Evolutionary conservation across 345 rosid genomes (phyloP).

Genomic region (Brassica nigra): DNA sequence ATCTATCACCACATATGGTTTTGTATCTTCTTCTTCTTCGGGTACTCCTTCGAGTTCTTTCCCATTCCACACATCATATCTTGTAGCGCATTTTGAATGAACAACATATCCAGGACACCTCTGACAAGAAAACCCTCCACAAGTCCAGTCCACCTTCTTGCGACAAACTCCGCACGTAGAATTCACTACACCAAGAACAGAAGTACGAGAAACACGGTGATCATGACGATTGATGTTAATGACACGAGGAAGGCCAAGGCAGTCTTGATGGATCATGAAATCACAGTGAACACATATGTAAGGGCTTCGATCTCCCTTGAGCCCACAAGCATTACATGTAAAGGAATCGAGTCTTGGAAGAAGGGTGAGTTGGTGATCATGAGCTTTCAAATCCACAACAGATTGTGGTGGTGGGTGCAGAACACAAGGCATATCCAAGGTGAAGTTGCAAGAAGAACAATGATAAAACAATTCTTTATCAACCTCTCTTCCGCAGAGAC

Average conservation of each 20-base stretch:
- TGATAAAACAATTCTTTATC: not conserved
- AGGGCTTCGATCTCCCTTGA: not conserved
- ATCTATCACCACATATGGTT: too few species aligned
- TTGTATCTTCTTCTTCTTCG: not conserved
- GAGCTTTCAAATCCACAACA: not conserved
- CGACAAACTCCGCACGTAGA: not conserved
- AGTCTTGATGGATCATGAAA: not conserved
- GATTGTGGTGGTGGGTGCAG: not conserved
- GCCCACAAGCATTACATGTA: not conserved
- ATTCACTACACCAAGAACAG: not conserved
- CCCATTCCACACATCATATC: not conserved
- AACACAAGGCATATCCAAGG: not conserved
- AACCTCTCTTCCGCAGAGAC: not conserved
- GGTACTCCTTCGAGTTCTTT: not conserved
- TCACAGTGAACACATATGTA: not conserved
- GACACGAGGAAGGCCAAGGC: not conserved
- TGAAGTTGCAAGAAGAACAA: not conserved
- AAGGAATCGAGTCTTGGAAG: not conserved
- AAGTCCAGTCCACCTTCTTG: too few species aligned
- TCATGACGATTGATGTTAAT: not conserved
- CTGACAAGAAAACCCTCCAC: too few species aligned
- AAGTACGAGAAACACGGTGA: not conserved
- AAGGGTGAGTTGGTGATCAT: not conserved
- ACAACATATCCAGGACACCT: not conserved
- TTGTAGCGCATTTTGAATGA: not conserved